Base-by-base conservation (phyloP, 208 protist species). In the Leptomonas pyrrhocoris region DNA sequence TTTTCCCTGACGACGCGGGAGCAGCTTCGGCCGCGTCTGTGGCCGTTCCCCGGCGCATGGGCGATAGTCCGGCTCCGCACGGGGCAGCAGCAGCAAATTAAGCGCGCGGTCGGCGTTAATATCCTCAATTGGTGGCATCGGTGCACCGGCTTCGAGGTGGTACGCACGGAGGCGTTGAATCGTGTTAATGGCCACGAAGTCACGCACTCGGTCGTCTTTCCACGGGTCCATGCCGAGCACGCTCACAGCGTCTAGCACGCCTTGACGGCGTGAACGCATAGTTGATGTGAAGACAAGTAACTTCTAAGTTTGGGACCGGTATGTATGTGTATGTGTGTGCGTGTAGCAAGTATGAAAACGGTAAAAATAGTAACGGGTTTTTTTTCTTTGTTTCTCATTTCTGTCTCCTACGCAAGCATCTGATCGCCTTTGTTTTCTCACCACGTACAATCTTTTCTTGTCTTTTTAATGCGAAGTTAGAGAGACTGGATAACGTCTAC, bases 101-200 rank as follows among this genome's bases (percentile, higher is more conserved):
- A 72, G 69, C 12, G 86, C 84, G 23, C 89, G 86, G 15, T 74
- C 51, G 34, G 53, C 58, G 74, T 94, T 92, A n/a, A 88, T 56
- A 13, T 74, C 68, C 43, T 87, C 84, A 45, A 92, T 64, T 0
- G 71, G 55, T 0, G 88, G 83, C 75, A 89, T 81, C 28, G 73
- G 66, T 21, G 69, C 80, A 15, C 70, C 53, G 6, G 31, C n/a
- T 12, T 73, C 57, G 50, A 86, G 66, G 66, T 94, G 89, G 53
- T 93, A 94, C 19, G 83, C 81, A 31, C 86, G 89, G 13, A 94
- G 80, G 3, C 89, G 81, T 61, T 91, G 86, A 55, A 94, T 92
- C 15, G 84, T 90, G 81, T 94, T 94, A 42, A 94, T 73, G 16
- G 85, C 83, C n/a, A 94, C 77, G 54, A 92, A 94, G 67, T 94